Evolutionary conservation across 495 filamentous ascomycete genomes (phyloP), one percentile per base, ranked within the genome.

Genomic region (Hypomontagnella submonticulosa): DNA sequence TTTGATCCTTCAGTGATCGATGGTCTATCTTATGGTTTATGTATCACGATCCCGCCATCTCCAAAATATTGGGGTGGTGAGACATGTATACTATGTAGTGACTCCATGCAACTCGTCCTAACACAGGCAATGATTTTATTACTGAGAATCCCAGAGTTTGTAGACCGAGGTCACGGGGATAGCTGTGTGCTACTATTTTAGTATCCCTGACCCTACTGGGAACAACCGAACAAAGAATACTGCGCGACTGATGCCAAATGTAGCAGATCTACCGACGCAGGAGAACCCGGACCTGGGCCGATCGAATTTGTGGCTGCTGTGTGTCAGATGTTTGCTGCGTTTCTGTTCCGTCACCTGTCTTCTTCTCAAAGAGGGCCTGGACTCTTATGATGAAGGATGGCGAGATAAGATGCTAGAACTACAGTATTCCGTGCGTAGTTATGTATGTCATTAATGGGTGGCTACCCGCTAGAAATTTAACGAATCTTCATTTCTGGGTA

Each of bases 211-310:
- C 54, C 54, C 36, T 42, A 19, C 15, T 54, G 11, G 19, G 44
- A 65, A 53, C 1, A 52, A 57, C 23, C 19, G 33, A 51, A 59
- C 33, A 42, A 41, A 3, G 15, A 46, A 48, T 16, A 19, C 47
- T 53, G 38, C 47, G 18, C 41, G 43, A 61, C 44, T 57, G 50
- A 60, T 63, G 46, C 66, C 66, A 56, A 64, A 69, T 61, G 27
- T 44, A 41, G 60, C n/a, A 56, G 66, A 64, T 61, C 43, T 69
- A 41, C 66, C 60, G 66, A 63, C 51, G 60, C 56, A 69, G 66
- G 66, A 69, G 66, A 69, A 46, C 59, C 59, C 19, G 50, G 60
- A 47, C 55, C 54, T 51, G 38, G 63, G 36, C 15, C 52, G n/a
- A 47, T 61, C 32, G 32, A 57, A 27, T 37, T 37, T 57, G 51